Evolutionary conservation across 805 yeast species (phyloP).

Genomic region (Lipomyces kockii): DNA sequence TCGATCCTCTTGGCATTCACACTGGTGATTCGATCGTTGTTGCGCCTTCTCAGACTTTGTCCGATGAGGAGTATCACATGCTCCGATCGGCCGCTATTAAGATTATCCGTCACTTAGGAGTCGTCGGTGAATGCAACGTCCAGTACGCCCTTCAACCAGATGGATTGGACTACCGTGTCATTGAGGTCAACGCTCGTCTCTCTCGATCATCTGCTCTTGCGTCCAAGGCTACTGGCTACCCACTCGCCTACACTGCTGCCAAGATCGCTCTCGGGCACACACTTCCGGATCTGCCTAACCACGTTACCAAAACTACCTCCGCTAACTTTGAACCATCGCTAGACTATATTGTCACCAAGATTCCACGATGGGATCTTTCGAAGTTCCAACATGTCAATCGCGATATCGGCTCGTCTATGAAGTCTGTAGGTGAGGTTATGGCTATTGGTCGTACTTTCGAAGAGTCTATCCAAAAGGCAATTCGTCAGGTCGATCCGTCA

Average conservation of each 20-base stretch:
- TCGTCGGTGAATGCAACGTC: conserved; percentile 98
- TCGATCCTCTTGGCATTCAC: conserved; percentile 97
- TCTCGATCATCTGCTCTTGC: conserved; percentile 98
- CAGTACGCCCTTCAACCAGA: conserved; percentile 97
- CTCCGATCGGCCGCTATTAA: conserved; percentile 96
- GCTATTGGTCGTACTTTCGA: conserved; percentile 97
- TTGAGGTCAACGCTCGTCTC: conserved; percentile 96
- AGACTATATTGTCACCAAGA: conserved; percentile 95
- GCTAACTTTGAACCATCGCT: conserved; percentile 97
- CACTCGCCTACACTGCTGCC: conserved; percentile 98
- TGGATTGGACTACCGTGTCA: conserved; percentile 92
- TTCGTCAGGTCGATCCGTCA: conserved; percentile 93
- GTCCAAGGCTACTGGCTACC: conserved; percentile 98
- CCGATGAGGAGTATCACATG: conserved; percentile 98
- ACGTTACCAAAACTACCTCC: conserved; percentile 93
- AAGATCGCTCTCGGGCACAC: conserved; percentile 95
- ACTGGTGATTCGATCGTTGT: conserved; percentile 99
- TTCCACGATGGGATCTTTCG: conserved; percentile 97
- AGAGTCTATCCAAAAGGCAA: conserved; percentile 93
- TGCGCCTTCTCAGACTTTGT: conserved; percentile 96
- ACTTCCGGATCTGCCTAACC: conserved; percentile 91
- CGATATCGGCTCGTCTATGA: conserved; percentile 94
- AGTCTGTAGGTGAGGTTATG: conserved; percentile 99
- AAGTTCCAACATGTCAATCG: conserved; percentile 95
- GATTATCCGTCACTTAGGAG: conserved; percentile 96